Conservation (phyloP, 2,329 filamentous ascomycete genomes). For the Cladosporium halotolerans region DNA sequence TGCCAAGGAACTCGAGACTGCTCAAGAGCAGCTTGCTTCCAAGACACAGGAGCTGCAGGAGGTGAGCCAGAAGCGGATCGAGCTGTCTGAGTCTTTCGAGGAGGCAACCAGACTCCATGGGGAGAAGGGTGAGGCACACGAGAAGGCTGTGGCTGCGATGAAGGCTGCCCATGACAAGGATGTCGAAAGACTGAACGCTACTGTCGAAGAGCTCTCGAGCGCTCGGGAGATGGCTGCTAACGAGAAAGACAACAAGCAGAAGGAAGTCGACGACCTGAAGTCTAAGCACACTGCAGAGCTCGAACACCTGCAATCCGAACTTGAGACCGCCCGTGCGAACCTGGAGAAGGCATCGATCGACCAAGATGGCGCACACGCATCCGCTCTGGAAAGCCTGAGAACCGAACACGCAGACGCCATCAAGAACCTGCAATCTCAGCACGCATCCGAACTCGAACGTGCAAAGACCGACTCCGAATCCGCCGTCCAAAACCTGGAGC, state of each 20-base stretch:
- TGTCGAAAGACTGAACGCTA: neutral
- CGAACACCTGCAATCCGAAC: conserved; percentile 11
- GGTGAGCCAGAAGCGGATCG: conserved; percentile 1
- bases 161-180: conserved; percentile 5
- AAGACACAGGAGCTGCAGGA: neutral
- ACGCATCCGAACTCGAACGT: conserved; percentile 9
- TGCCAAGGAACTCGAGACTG: neutral
- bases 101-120: neutral
- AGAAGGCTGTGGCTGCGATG: neutral
- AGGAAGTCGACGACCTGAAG: neutral
- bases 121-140: conserved; percentile 1
- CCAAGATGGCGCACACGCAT: conserved; percentile 1
- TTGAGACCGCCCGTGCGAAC: neutral
- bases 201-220: neutral
- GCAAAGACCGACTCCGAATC: conserved; percentile 1
- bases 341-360: neutral
- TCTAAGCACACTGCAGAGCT: conserved; percentile 5
- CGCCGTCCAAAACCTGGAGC: conserved; percentile 2
- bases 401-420: conserved; percentile 4
- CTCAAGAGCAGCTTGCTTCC: neutral
- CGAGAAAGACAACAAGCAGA: neutral
- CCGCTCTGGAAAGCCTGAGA: conserved; percentile 9
- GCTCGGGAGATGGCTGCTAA: neutral
- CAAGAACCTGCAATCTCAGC: neutral
- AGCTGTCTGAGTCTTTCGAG: conserved; percentile 9